Evolutionary conservation across 73 alveolate genomes (phyloP), one percentile per base, ranked within the genome.

Genomic region (Urostyla sp.): DNA sequence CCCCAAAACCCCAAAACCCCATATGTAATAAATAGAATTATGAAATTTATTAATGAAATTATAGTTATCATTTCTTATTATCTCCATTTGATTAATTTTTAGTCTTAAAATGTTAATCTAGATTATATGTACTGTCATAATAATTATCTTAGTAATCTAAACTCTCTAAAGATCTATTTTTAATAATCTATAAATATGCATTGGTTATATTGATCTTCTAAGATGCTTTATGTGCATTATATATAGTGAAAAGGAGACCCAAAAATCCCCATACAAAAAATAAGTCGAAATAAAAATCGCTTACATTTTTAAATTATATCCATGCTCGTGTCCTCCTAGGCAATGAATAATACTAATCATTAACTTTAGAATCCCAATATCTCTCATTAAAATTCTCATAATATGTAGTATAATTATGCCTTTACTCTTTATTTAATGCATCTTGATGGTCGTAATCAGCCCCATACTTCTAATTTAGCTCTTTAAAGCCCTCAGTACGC

Each of bases 401-500:
- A 27, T 43, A 66, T 27, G 31, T 36, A 21, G 44, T 44, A 48
- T 66, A 66, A n/a, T 66, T 66, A 35, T 66, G 66, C 10, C 34
- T 20, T 40, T 66, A 63, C 66, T 66, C 80, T 3, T 66, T 36
- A 24, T 66, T 26, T 18, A 54, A 59, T 13, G 6, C 2, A 18
- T 72, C 73, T 28, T 72, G 16, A 21, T 72, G 59, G 54, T 83
- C 87, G 45, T 83, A 83, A 32, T 57, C 58, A 0, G 75, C 36
- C 8, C 87, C 87, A 43, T 75, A 58, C 75, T 75, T 84, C 4
- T 84, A 0, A 30, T 44, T 48, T 28, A 84, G 59, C 18, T 56
- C 84, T 32, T 74, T 30, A 36, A 74, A 84, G 50, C 82, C 92
- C 30, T 84, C 80, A 15, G 75, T 54, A 40, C 88, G n/a, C 24